Evolutionary conservation across 805 yeast species (phyloP).

Genomic region (Starmerella bombi): DNA sequence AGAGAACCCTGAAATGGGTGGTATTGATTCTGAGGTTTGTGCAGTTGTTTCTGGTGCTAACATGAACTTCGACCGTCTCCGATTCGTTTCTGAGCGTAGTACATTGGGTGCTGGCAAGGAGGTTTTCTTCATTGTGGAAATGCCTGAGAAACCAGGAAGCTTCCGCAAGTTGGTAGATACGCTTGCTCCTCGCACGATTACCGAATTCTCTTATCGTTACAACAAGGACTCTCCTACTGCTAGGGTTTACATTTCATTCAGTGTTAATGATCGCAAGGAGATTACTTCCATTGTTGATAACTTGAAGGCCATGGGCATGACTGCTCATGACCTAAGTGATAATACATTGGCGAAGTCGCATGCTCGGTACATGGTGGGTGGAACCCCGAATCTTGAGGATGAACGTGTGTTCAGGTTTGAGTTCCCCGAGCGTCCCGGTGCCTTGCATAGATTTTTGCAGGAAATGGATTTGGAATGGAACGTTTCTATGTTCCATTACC

Average conservation of each 20-base stretch:
- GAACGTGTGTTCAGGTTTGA: conserved; percentile 77
- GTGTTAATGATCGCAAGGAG: conserved; percentile 64
- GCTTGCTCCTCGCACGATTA: conserved; percentile 76
- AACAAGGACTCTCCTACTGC: conserved; percentile 39
- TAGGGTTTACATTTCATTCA: conserved; percentile 75
- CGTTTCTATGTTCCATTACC: conserved; percentile 84
- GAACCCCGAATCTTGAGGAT: conserved; percentile 55
- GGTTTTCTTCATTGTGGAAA: conserved; percentile 76
- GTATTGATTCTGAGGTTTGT: conserved; percentile 54
- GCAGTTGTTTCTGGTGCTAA: conserved; percentile 93
- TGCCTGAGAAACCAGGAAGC: conserved; percentile 89
- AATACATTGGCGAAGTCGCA: conserved; percentile 94
- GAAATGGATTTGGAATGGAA: conserved; percentile 73
- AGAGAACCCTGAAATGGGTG: conserved; percentile 33
- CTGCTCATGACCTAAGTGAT: conserved; percentile 72
- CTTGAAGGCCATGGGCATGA: conserved; percentile 51
- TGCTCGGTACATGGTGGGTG: conserved; percentile 93
- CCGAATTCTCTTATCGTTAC: conserved; percentile 87
- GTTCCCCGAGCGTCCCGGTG: conserved; percentile 97
- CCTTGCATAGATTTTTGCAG: conserved; percentile 65
- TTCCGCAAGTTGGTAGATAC: conserved; percentile 63
- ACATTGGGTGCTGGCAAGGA: conserved; percentile 97
- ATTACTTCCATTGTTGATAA: conserved; percentile 47
- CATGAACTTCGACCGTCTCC: conserved; percentile 90
- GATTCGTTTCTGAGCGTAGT: conserved; percentile 95